Base-by-base conservation (phyloP, 1,139 yeast species). In the Pichia sp. region DNA sequence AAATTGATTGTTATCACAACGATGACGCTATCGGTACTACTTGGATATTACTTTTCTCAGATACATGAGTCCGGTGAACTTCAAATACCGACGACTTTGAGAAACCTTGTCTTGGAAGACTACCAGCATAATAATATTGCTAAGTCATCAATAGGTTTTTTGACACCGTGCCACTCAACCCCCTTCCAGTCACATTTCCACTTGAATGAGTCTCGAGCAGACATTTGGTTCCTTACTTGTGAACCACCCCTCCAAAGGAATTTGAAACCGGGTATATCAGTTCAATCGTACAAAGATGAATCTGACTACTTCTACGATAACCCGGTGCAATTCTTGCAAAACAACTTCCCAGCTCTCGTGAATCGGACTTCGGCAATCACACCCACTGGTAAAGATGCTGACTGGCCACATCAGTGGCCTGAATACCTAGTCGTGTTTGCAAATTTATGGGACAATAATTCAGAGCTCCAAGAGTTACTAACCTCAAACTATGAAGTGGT, bases 131-230 rank as follows among this genome's bases (percentile, higher is more conserved):
- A 11, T 12, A 9, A 21, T 6, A n/a, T 4, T 14, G 25, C 19
- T 5, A 7, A 30, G 6, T 46, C 58, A 0, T 69, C 82, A 3
- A 63, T 87, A 29, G 94, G 95, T 1, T 81, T 91, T 47, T 57
- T 93, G 15, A 85, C 88, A 54, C 98, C 99, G 0, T 93, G 98
- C 51, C 98, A 93, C 56, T 88, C 97, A 0, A 88, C 97, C 0
- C 98, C 98, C 3, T 85, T 94, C 81, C 96, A 86, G 52, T 74
- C 94, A 25, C 77, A 82, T 51, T 59, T 93, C 29, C 96, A 87
- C 51, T 60, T 82, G 18, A 57, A 62, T 7, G 69, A 67, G 14
- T 56, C 74, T 4, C 55, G 59, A 4, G 58, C 61, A 8, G 59
- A 54, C 15, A 43, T 74, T 3, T 84, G 96, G 95, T 80, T 81